These are phyloP conservation scores for Hyphochytrium catenoides DNA, from an alignment of 352 stramenopile species.

Conservation along the genomic window DNA sequence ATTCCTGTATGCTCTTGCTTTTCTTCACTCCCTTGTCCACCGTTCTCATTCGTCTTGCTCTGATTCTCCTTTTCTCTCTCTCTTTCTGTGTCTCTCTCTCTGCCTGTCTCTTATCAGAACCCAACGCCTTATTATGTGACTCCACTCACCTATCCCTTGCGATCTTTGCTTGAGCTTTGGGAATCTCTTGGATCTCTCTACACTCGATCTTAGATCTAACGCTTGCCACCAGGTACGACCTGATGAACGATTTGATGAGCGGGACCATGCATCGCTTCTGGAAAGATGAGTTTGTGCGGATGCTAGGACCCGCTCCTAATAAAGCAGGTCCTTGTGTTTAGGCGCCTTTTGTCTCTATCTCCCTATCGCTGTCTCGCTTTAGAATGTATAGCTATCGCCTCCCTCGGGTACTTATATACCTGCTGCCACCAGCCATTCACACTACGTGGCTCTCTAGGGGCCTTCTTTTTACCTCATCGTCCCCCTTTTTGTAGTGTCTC, in stretches of 20 bases:
- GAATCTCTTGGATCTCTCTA: too few species aligned
- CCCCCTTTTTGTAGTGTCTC: too few species aligned
- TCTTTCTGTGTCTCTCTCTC: not conserved
- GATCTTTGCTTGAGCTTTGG: too few species aligned
- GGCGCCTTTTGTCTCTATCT: too few species aligned
- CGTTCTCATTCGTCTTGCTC: not conserved
- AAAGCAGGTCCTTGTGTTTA: too few species aligned
- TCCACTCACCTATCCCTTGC: not conserved
- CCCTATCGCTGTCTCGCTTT: too few species aligned
- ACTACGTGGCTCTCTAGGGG: too few species aligned
- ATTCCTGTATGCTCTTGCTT: not conserved
- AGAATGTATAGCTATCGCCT: too few species aligned
- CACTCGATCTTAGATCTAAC: too few species aligned
- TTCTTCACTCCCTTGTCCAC: not conserved
- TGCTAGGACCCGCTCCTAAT: conserved; percentile 26
- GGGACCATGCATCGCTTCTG: conserved; percentile 80
- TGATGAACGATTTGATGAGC: conserved; percentile 99
- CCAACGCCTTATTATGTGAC: not conserved
- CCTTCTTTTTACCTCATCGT: too few species aligned
- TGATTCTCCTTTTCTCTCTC: not conserved
- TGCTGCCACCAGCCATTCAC: too few species aligned
- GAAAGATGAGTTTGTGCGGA: conserved; percentile 89
- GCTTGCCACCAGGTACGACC: conserved; percentile 48
- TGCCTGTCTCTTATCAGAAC: not conserved
- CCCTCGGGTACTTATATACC: too few species aligned